Base-by-base conservation (phyloP, 2,329 filamentous ascomycete genomes). In the Ceratocystis albifundus region DNA sequence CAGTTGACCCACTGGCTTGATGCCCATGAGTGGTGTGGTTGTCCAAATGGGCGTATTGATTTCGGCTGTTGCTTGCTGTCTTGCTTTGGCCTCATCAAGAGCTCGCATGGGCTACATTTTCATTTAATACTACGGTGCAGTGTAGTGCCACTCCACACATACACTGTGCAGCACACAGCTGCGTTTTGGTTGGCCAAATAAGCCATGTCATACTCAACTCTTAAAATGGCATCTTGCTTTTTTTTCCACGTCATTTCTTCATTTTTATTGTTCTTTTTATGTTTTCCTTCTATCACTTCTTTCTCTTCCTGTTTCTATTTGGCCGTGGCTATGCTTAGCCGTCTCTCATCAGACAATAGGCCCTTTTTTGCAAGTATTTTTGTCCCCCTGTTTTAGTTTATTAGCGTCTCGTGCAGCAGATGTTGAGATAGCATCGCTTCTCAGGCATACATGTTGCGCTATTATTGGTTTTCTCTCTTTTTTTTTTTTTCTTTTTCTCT, bases 381-480 rank as follows among this genome's bases (percentile, higher is more conserved):
- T 57, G 22, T 12, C 36, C 36, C 3, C 36, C 36, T 41, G 36
- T 41, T 12, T 57, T 57, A 30, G 22, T 30, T 57, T 57, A 30
- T 57, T 57, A 28, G 25, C 53, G 53, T 57, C 53, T 57, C 15
- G 25, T 57, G 25, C 53, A 57, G 22, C 53, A 57, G 25, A 32
- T 57, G 53, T 57, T 57, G 53, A 41, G 36, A 57, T 57, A 28
- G 25, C n/a, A 30, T 30, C 22, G 15, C 53, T 28, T 32, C 53
- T 57, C 46, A 20, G 20, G 46, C 46, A 50, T 50, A 50, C 20
- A 50, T 57, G 53, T 57, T 57, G 53, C 53, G 53, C 25, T 22
- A 28, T 30, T 57, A 6, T 30, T 57, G 22, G 10, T 22, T 30
- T 57, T 17, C 22, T 57, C 30, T 25, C 15, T 62, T 41, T 28